Evolutionary conservation across 1,284 basidiomycete genomes (phyloP), one percentile per base, ranked within the genome.

Genomic region (Apiotrichum gamsii): DNA sequence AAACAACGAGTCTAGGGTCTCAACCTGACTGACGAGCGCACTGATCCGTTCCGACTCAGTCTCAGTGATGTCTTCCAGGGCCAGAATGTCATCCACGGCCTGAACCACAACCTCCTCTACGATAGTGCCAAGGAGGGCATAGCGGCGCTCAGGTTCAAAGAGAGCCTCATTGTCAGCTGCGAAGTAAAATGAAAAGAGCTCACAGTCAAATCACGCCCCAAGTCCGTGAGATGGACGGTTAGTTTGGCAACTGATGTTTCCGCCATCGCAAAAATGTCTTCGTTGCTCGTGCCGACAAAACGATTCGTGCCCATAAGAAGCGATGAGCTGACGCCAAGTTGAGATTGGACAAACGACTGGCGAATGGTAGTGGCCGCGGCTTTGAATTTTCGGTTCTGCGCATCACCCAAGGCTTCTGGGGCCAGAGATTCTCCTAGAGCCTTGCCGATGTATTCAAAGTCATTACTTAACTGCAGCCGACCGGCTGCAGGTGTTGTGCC

Each of bases 11-110:
- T 95, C 90, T 34, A 95, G 70, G 3, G 83, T 78, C 51, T 84
- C 81, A 39, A 97, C 69, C 33, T 86, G 82, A 49, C 82, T 80
- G 68, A 90, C 86, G 1, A 96, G 76, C 61, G 87, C 82, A 57
- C 84, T 85, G 28, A 98, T 73, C 37, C 82, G 78, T 57, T 87
- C 83, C 4, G 90, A 94, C 60, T 97, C 93, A 10, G 82, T 76
- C 61, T 90, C 93, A 0, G 90, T 85, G 58, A 98, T 97, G 69
- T 98, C 94, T 2, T 80, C 78, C 40, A 97, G 74, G 0, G 80
- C 81, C 37, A 93, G 74, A 13, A 97, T 79, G 57, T 87, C 85
- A 38, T 78, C 77, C 10, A 93, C 75, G 5, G 95, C 79, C 3
- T 81, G 76, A 4, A 75, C 75, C 25, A 94, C 75, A 3, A 83